Evolutionary conservation across 345 rosid genomes (phyloP), one percentile per base, ranked within the genome.

Genomic region (Hirschfeldia incana): DNA sequence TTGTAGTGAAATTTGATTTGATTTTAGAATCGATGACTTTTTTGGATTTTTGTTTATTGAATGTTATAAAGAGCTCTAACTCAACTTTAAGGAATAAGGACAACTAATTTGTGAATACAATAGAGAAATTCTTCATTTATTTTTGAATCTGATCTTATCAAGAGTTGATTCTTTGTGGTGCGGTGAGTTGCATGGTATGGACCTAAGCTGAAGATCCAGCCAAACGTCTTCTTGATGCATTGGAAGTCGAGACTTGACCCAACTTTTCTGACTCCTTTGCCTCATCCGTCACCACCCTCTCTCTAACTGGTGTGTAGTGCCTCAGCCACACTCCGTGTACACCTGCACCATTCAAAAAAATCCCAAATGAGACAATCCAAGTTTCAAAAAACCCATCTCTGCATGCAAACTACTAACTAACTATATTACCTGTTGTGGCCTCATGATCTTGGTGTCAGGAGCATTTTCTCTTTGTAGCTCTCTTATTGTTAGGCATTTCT

Each of bases 271-370:
- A 82, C 5, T 88, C 87, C 3, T 66, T 73, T 0, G 86, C 32
- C 1, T 85, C 88, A 8, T 67, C 71, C 0, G 86, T 26, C 17
- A 60, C 44, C 75, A 82, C 80, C 72, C 98, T 85, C 80, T 90
- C 98, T 68, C 65, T 81, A 2, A 83, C 87, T 27, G 98, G 97
- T 65, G 76, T 83, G 76, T 91, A 95, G 76, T 86, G 97, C 74
- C 98, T 84, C 80, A 95, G 83, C 99, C 98, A 95, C 73, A 73
- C 92, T 44, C 99, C 99, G 87, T 89, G 74, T 91, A 95, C 55
- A 95, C 99, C 99, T 95, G 85, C 34, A 36, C 62, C 65, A 67
- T 34, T 74, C 67, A 46, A 44, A 34, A 21, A 34, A 44, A 42
- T 1, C 28, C 46, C 1, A 16, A 57, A 62, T 32, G 10, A 21